Evolutionary conservation across 192 early-diverging fungal genomes (phyloP).

Genomic region (Martensiomyces pterosporus): DNA sequence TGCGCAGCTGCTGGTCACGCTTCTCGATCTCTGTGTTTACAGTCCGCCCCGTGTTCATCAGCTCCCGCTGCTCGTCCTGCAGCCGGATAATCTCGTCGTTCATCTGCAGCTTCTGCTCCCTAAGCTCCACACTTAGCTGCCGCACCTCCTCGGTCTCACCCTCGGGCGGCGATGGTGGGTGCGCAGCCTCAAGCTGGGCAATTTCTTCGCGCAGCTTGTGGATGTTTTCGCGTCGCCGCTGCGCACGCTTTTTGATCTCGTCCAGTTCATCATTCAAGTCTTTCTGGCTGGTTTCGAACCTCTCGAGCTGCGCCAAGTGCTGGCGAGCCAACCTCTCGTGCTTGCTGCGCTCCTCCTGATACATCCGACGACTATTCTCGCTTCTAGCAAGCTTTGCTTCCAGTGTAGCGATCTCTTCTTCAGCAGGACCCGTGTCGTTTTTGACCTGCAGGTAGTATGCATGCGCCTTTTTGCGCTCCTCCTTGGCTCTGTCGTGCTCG

Average conservation of each 20-base stretch:
- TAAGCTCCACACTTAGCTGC: slow-evolving; percentile 35
- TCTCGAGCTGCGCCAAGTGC: slow-evolving; percentile 8
- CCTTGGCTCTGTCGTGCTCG: slow-evolving; percentile 52
- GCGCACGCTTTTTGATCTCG: slow-evolving; percentile 27
- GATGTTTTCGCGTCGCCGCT: slow-evolving; percentile 38
- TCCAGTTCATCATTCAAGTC: slow-evolving; percentile 29
- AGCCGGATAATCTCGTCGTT: slow-evolving; percentile 40
- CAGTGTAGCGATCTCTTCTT: slow-evolving; percentile 34
- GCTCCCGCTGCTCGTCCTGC: slow-evolving; percentile 45
- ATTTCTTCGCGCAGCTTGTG: slow-evolving; percentile 35
- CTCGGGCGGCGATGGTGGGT: slow-evolving; percentile 11
- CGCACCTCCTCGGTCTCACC: slow-evolving; percentile 5
- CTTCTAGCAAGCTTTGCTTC: slow-evolving; percentile 16
- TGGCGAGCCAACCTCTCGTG: slow-evolving; percentile 14
- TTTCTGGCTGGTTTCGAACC: slow-evolving; percentile 23
- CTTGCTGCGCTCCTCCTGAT: slow-evolving; percentile 8
- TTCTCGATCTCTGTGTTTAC: slow-evolving; percentile 25
- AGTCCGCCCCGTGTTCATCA: slow-evolving; percentile 24
- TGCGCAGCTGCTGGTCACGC: slow-evolving; percentile 48
- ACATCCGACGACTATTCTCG: slow-evolving; percentile 11
- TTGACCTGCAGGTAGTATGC: slow-evolving; percentile 30
- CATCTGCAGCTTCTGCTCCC: slow-evolving; percentile 31
- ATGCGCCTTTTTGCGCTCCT: slow-evolving; percentile 33
- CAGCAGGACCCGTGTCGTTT: slow-evolving; percentile 14
- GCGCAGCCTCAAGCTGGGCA: slow-evolving; percentile 23